These are phyloP conservation scores for Raphanus hybrid DNA, from an alignment of 441 rosid genomes.

Conservation along the genomic window DNA sequence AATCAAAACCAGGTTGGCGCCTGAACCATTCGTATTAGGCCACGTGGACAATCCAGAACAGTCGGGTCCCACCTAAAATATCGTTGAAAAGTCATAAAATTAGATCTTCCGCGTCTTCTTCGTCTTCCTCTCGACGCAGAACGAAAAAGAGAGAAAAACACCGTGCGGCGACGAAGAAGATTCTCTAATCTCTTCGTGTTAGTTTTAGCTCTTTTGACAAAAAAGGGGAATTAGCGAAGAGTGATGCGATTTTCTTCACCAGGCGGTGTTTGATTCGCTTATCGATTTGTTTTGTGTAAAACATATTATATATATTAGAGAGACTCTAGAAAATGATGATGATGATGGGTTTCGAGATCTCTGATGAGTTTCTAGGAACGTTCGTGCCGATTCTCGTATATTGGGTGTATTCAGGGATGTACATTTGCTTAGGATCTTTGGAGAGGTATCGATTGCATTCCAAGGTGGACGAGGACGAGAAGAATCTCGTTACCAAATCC, in stretches of 20 bases:
- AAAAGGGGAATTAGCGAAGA: background rate
- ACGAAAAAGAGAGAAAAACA: background rate
- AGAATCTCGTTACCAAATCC: conserved; percentile 72
- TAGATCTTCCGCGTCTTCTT: conserved; percentile 23
- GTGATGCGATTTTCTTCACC: background rate
- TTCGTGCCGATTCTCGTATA: conserved; percentile 70
- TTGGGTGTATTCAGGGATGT: conserved; percentile 83
- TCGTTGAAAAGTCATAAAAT: background rate
- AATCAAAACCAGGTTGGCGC: conserved; percentile 25
- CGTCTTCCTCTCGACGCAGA: conserved; percentile 22
- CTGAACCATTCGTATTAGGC: conserved; percentile 5
- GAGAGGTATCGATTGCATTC: conserved; percentile 77
- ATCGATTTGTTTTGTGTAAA: background rate
- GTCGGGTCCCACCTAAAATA: conserved; percentile 28
- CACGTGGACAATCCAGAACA: conserved; percentile 25
- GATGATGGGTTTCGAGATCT: conserved; percentile 59
- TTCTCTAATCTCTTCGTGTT: background rate
- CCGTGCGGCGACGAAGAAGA: background rate
- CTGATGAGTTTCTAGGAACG: conserved; percentile 80
- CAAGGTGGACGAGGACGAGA: conserved; percentile 72
- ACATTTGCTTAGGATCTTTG: conserved; percentile 54
- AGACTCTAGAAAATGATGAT: background rate
- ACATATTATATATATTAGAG: background rate
- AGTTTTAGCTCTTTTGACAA: background rate
- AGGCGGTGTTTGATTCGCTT: background rate